A percentile compares a stretch with the other conserved stretches of the same genome.
phyloP scores from a whole-genome alignment of 192 early-diverging fungal genomes.

The Spizellomyces sp. region DNA sequence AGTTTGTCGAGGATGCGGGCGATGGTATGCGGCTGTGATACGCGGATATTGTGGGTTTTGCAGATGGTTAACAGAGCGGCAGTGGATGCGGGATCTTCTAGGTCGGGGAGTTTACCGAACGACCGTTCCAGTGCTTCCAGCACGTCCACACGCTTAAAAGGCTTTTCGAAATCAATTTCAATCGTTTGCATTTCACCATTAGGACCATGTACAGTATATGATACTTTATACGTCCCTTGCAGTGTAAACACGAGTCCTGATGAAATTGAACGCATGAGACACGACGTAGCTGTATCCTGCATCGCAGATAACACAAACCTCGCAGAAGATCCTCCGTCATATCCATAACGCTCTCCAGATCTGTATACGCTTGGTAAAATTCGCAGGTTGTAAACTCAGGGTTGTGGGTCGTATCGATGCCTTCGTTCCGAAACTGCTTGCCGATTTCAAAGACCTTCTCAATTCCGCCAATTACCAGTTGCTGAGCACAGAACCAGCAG shows the following conservation, averaged over 20 bases:
- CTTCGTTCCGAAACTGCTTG: slow-evolving; percentile 90
- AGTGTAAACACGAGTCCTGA: slow-evolving; percentile 8
- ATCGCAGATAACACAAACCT: neutral
- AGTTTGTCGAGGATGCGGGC: slow-evolving; percentile 73
- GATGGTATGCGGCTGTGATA: slow-evolving; percentile 59
- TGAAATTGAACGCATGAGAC: neutral
- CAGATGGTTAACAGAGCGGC: slow-evolving; percentile 39
- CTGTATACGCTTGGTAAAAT: slow-evolving; percentile 80
- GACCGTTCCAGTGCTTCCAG: slow-evolving; percentile 18
- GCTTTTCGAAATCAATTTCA: slow-evolving; percentile 34
- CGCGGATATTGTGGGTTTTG: slow-evolving; percentile 36
- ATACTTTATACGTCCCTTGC: neutral
- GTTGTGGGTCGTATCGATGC: slow-evolving; percentile 84
- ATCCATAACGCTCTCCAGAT: slow-evolving; percentile 66
- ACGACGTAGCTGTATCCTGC: neutral
- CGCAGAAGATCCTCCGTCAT: slow-evolving; percentile 73
- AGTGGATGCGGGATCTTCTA: slow-evolving; percentile 23
- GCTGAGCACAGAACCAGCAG: slow-evolving; percentile 34
- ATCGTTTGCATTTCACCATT: slow-evolving; percentile 1
- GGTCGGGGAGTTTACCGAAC: slow-evolving; percentile 29
- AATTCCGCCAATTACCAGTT: slow-evolving; percentile 83
- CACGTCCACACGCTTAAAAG: slow-evolving; percentile 35
- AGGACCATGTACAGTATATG: neutral
- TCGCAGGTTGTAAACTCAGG: slow-evolving; percentile 93
- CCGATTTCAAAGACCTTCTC: slow-evolving; percentile 88